phyloP scores from a whole-genome alignment of 129 eudicot species.

The Mikania micrantha region DNA sequence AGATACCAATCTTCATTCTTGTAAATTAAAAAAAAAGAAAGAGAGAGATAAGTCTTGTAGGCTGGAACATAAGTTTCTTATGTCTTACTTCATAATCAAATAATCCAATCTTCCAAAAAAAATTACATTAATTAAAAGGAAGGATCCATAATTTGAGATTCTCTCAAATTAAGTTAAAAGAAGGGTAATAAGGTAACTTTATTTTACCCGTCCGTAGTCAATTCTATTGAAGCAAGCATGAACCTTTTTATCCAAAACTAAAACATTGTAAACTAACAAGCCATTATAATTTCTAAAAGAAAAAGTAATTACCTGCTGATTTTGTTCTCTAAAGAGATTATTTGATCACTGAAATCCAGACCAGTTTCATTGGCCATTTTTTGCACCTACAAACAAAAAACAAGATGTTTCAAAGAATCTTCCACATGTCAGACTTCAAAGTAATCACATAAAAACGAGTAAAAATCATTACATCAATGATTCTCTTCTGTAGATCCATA shows the following conservation, averaged over 20 bases:
- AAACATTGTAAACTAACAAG: not conserved
- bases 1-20: too few relatives aligned
- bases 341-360: slow-evolving; percentile 75
- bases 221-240: not conserved
- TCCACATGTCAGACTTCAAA: not conserved
- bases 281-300: not conserved
- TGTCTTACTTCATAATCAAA: not conserved
- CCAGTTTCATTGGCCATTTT: slow-evolving; percentile 94
- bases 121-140: not conserved
- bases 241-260: not conserved
- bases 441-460: not conserved
- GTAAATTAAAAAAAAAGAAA: not conserved
- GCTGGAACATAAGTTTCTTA: not conserved
- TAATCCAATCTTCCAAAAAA: not conserved
- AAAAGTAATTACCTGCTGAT: slow-evolving; percentile 60
- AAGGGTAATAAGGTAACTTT: not conserved
- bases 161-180: not conserved
- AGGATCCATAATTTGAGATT: not conserved
- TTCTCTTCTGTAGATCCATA: slow-evolving; percentile 66
- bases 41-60: not conserved
- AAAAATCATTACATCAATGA: slow-evolving; percentile 50
- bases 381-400: slow-evolving; percentile 54
- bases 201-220: not conserved
- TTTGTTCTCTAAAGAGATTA: slow-evolving; percentile 58
- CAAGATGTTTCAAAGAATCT: not conserved